phyloP scores from a whole-genome alignment of 2,329 filamentous ascomycete species.

The Phialophora chinensis region DNA sequence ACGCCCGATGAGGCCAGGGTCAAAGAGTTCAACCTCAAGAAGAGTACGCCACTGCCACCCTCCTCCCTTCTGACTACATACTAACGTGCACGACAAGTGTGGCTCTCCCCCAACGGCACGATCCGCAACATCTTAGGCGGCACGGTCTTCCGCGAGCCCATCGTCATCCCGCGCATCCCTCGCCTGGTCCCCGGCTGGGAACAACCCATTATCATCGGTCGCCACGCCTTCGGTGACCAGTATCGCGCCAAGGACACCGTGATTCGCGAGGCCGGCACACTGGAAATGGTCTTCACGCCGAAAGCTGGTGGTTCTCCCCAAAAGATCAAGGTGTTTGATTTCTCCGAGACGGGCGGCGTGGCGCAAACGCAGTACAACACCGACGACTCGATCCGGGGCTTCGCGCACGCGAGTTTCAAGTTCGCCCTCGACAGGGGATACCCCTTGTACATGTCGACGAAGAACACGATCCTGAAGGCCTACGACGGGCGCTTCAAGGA shows the following conservation, averaged over 20 bases:
- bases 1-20: slow-evolving; percentile 96
- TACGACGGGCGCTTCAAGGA: slow-evolving; percentile 99
- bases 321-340: slow-evolving; percentile 88
- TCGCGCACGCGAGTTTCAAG: slow-evolving; percentile 97
- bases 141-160: slow-evolving; percentile 98
- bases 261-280: slow-evolving; percentile 79
- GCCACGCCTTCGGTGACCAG: slow-evolving; percentile 98
- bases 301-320: slow-evolving; percentile 72
- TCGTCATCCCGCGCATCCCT: slow-evolving; percentile 91
- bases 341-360: slow-evolving; percentile 83
- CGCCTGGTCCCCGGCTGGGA: slow-evolving; percentile 96
- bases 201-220: slow-evolving; percentile 98
- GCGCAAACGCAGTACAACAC: slow-evolving; percentile 99
- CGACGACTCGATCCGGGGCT: slow-evolving; percentile 89
- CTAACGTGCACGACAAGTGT: slow-evolving; percentile 66
- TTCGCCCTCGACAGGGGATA: slow-evolving; percentile 83
- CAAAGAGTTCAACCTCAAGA: slow-evolving; percentile 97
- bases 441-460: slow-evolving; percentile 99
- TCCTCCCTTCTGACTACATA: slow-evolving; percentile 12
- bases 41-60: slow-evolving; percentile 68
- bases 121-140: slow-evolving; percentile 77
- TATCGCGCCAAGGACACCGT: slow-evolving; percentile 96
- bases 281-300: slow-evolving; percentile 94
- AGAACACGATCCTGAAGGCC: slow-evolving; percentile 99
- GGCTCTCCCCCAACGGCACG: slow-evolving; percentile 96